Conservation (phyloP, 2,329 filamentous ascomycete genomes). For the Arthrobotrys iridis region DNA sequence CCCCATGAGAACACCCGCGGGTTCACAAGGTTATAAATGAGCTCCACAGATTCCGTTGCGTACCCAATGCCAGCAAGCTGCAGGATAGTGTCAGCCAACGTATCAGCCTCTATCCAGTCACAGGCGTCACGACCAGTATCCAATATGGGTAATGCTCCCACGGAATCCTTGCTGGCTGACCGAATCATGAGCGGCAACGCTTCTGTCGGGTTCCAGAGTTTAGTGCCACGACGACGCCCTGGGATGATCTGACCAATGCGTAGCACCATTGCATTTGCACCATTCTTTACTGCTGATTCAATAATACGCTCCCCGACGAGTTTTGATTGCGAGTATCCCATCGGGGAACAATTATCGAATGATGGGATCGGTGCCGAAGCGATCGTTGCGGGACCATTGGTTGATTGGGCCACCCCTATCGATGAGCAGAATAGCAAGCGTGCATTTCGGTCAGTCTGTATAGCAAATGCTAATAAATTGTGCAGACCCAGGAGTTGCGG, state of each 20-base stretch:
- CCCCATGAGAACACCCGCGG: conserved; percentile 66
- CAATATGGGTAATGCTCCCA: conserved; percentile 64
- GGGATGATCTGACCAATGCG: conserved; percentile 64
- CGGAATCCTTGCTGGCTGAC: conserved; percentile 61
- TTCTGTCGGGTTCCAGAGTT: conserved; percentile 66
- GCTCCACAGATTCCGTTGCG: conserved; percentile 15
- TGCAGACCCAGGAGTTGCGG: conserved; percentile 63
- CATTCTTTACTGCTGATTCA: conserved; percentile 59
- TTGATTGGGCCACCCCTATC: conserved; percentile 62
- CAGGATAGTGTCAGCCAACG: conserved; percentile 62
- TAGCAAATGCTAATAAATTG: conserved; percentile 63
- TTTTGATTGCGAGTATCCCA: conserved; percentile 67
- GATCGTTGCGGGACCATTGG: conserved; percentile 60
- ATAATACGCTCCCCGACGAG: conserved; percentile 65
- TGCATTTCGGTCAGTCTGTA: conserved; percentile 60
- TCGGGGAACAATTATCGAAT: conserved; percentile 63
- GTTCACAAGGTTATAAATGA: conserved; percentile 68
- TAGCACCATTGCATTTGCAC: conserved; percentile 61
- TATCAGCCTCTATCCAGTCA: conserved; percentile 65
- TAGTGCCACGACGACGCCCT: conserved; percentile 59
- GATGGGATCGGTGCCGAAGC: conserved; percentile 61
- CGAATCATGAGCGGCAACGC: conserved; percentile 66
- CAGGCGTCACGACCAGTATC: conserved; percentile 60
- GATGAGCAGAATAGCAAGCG: conserved; percentile 65
- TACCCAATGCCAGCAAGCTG: conserved; percentile 60